Evolutionary conservation across 2,329 filamentous ascomycete genomes (phyloP), one percentile per base, ranked within the genome.

Genomic region (Sarocladiaceae sp.): DNA sequence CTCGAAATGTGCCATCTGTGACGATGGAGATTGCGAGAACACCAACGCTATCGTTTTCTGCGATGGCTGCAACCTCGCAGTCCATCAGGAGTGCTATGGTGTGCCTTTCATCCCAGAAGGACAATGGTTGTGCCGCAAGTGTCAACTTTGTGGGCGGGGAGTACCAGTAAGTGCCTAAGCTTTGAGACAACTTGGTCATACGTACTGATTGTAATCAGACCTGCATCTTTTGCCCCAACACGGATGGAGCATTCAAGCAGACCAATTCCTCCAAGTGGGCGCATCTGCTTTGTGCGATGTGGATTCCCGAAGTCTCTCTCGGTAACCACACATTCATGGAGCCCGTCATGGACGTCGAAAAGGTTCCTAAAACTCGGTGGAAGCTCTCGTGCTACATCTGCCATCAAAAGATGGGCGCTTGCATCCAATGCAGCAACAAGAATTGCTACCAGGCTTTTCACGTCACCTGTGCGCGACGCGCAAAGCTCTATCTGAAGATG

Each of bases 41-140:
- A 95, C 94, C 20, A 99, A 99, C 64, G 94, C 94, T 1, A 99
- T 99, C 63, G 94, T 99, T 20, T 99, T 99, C 65, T 99, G 94
- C 66, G 94, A 99, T 66, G 94, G 94, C 3, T 99, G 94, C 70
- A 95, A 99, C 69, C 76, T 99, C 50, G 94, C 94, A 3, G 94
- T 99, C 10, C 94, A 99, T 69, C 94, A 99, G 68, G 94, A 99
- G 73, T 99, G 94, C 70, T 99, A 99, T 65, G 94, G 94, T 52
- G 94, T 99, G 44, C 94, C 94, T 1, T 99, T 97, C 68, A 99
- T 99, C 58, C 94, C 94, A 2, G 94, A 99, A 72, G 94, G 94
- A 17, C 94, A 99, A 69, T 99, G 94, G 94, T 80, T 97, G 46
- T 99, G 94, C 71, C 83, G 94, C 53, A 96, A 97, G 70, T 99